phyloP scores from a whole-genome alignment of 2,329 filamentous ascomycete species.

The Periconia digitata region DNA sequence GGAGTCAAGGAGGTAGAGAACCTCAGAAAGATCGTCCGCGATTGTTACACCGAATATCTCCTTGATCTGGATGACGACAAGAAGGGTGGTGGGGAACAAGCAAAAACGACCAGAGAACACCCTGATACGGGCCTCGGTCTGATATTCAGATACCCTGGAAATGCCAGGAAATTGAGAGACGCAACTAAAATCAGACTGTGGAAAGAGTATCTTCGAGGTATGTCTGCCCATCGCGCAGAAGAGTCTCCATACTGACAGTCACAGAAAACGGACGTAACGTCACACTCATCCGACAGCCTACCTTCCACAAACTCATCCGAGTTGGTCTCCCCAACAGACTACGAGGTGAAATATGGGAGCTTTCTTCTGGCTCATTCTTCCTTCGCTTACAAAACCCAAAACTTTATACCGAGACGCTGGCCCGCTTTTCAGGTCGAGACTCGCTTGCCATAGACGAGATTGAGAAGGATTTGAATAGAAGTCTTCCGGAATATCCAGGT shows the following conservation, averaged over 20 bases:
- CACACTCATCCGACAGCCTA: conserved; percentile 90
- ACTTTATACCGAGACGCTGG: conserved; percentile 79
- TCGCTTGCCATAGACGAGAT: conserved; percentile 98
- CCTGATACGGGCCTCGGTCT: conserved; percentile 95
- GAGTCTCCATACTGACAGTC: conserved; percentile 14
- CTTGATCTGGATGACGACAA: conserved; percentile 55
- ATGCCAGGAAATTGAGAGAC: conserved; percentile 89
- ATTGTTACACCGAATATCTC: conserved; percentile 76
- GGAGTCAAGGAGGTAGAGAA: conserved; percentile 86
- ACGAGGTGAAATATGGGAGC: conserved; percentile 92
- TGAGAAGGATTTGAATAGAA: conserved; percentile 95
- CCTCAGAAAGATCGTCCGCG: conserved; percentile 74
- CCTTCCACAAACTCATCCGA: conserved; percentile 95
- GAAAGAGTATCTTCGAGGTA: conserved; percentile 83
- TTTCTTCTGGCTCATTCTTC: conserved; percentile 89
- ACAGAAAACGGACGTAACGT: conserved; percentile 88
- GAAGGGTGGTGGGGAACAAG: conserved; percentile 36
- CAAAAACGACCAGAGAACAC: conserved; percentile 55
- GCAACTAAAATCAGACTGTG: conserved; percentile 96
- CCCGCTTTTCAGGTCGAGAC: conserved; percentile 79
- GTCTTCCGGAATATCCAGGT: conserved; percentile 93
- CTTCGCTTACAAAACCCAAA: conserved; percentile 83
- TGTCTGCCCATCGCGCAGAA: conserved; percentile 28
- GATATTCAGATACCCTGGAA: conserved; percentile 91
- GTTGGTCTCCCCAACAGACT: conserved; percentile 93